phyloP scores from a whole-genome alignment of 345 rosid genomes.

The Mangifera indica region DNA sequence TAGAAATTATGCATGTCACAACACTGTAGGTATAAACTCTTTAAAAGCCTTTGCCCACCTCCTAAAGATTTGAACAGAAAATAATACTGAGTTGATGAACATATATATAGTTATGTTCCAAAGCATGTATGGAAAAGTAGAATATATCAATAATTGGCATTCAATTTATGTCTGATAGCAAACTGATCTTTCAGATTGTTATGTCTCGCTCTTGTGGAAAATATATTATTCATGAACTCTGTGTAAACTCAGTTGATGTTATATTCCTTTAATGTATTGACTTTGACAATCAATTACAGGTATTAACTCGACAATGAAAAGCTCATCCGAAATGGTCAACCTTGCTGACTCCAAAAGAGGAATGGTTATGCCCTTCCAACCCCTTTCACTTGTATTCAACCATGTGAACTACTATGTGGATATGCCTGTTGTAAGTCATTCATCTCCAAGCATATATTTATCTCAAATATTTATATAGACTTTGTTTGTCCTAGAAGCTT shows the following conservation, averaged over 20 bases:
- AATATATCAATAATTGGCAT: too few species aligned
- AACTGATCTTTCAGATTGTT: too few species aligned
- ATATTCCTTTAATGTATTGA: slow-evolving; percentile 9
- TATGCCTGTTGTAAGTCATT: slow-evolving; percentile 76
- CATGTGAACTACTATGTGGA: slow-evolving; percentile 79
- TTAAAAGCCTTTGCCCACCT: neutral
- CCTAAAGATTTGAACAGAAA: neutral
- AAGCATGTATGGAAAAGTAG: neutral
- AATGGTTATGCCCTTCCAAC: slow-evolving; percentile 88
- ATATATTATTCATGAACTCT: neutral
- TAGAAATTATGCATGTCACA: too few species aligned
- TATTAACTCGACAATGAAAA: slow-evolving; percentile 25
- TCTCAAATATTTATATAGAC: neutral
- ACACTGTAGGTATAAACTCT: too few species aligned
- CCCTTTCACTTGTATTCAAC: slow-evolving; percentile 75
- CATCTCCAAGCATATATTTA: slow-evolving; percentile 5
- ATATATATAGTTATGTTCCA: neutral
- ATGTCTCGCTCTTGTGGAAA: too few species aligned
- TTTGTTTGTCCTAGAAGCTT: neutral
- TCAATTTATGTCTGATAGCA: too few species aligned
- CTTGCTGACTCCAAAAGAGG: slow-evolving; percentile 45
- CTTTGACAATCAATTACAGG: slow-evolving; percentile 35
- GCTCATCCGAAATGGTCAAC: slow-evolving; percentile 24
- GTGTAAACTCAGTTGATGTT: neutral
- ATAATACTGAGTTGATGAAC: neutral